Conservation (phyloP, 768 basidiomycete species). For the Dacryopinax primogenitus region DNA sequence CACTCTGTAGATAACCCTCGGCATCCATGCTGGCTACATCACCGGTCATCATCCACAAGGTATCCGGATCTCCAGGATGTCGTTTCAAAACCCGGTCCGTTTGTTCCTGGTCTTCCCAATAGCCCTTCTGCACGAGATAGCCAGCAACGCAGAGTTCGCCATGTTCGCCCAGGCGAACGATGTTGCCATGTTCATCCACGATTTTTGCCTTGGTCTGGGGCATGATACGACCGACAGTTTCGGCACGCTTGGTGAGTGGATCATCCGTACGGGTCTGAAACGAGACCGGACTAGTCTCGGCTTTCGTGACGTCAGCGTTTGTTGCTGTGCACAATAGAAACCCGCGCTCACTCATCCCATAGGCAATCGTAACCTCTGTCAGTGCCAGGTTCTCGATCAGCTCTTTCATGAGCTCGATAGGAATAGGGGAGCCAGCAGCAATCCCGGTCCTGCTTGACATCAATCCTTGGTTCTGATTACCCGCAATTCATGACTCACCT, state of each 20-base stretch:
- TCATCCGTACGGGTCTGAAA: constrained; percentile 66
- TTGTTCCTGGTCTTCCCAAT: constrained; percentile 58
- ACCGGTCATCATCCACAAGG: constrained; percentile 71
- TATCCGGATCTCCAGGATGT: constrained; percentile 21
- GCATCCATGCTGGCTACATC: constrained; percentile 72
- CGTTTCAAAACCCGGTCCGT: constrained; percentile 46
- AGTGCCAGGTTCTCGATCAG: constrained; percentile 57
- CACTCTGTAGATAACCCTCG: constrained; percentile 64
- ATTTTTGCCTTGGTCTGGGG: constrained; percentile 71
- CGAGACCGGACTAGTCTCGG: constrained; percentile 72
- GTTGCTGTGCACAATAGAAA: not conserved
- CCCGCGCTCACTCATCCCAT: constrained; percentile 66
- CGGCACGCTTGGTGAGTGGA: constrained; percentile 58
- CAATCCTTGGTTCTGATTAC: not conserved
- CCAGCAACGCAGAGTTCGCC: constrained; percentile 66
- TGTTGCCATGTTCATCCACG: constrained; percentile 42
- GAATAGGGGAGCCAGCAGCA: constrained; percentile 65
- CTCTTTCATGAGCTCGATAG: constrained; percentile 64
- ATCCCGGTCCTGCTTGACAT: constrained; percentile 52
- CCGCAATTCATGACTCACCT: constrained; percentile 33
- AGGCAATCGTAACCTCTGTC: constrained; percentile 59
- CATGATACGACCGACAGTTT: constrained; percentile 64
- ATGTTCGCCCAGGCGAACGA: constrained; percentile 53
- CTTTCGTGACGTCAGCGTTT: constrained; percentile 27
- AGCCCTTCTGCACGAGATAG: constrained; percentile 73